Conservation (phyloP, 2,329 filamentous ascomycete species). For the Aspergillus sp. region DNA sequence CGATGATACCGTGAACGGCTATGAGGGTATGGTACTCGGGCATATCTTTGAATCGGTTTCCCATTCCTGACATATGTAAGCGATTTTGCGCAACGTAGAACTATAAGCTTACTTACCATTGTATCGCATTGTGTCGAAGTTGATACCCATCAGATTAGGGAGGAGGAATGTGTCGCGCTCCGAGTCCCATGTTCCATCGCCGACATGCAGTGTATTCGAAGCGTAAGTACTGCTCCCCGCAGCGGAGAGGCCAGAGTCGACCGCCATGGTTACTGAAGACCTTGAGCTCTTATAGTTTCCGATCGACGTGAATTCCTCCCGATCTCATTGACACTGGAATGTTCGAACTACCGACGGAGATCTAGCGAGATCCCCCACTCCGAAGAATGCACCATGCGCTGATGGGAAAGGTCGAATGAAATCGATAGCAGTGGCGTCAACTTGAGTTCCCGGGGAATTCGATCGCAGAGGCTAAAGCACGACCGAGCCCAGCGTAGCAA, state of each 20-base stretch:
- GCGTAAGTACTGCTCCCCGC: slow-evolving; percentile 63
- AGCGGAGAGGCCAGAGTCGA: slow-evolving; percentile 50
- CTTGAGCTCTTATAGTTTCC: slow-evolving; percentile 9
- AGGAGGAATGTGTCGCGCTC: slow-evolving; percentile 63
- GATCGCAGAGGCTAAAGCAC: not conserved
- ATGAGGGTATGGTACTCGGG: slow-evolving; percentile 60
- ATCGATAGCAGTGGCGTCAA: not conserved
- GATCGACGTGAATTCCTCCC: slow-evolving; percentile 4
- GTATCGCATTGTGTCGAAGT: slow-evolving; percentile 67
- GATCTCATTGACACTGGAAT: slow-evolving; percentile 40
- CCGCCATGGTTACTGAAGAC: slow-evolving; percentile 28
- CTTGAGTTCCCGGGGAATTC: not conserved
- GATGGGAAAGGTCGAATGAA: slow-evolving; percentile 17
- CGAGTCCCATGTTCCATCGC: slow-evolving; percentile 67
- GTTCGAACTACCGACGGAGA: slow-evolving; percentile 42
- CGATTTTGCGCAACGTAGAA: not conserved
- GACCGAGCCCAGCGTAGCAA: not conserved
- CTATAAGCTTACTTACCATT: slow-evolving; percentile 54
- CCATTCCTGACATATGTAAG: slow-evolving; percentile 57
- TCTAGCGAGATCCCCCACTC: slow-evolving; percentile 47
- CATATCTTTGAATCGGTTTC: slow-evolving; percentile 64
- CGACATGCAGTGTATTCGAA: slow-evolving; percentile 63
- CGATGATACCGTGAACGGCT: slow-evolving; percentile 61
- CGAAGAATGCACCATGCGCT: slow-evolving; percentile 47
- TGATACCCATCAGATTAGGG: slow-evolving; percentile 64